Conservation (phyloP, 495 filamentous ascomycete genomes). For the Clohesyomyces aquaticus region DNA sequence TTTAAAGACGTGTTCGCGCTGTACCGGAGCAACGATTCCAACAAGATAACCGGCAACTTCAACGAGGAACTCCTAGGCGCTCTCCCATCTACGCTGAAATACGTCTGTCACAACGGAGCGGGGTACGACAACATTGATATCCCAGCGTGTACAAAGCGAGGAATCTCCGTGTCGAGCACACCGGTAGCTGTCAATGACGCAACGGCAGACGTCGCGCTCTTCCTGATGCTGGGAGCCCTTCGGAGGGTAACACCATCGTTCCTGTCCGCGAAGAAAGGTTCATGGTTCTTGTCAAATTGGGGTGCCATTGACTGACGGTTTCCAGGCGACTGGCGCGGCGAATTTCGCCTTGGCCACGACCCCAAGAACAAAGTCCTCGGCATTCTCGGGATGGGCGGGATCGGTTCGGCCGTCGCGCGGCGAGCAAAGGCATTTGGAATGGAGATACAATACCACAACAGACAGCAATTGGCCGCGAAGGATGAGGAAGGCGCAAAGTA, state of each 20-base stretch:
- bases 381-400: conserved; percentile 88
- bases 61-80: conserved; percentile 43
- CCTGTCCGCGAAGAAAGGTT: conserved; percentile 62
- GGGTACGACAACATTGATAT: conserved; percentile 50
- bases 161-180: conserved; percentile 43
- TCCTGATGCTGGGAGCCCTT: conserved; percentile 48
- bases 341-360: conserved; percentile 51
- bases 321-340: conserved; percentile 52
- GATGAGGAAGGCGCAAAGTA: conserved; percentile 46
- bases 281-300: background rate
- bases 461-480: conserved; percentile 35
- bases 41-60: conserved; percentile 45
- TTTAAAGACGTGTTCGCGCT: conserved; percentile 44
- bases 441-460: conserved; percentile 50
- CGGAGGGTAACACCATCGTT: conserved; percentile 64
- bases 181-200: conserved; percentile 48
- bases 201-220: conserved; percentile 47
- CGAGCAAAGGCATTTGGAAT: conserved; percentile 48
- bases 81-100: conserved; percentile 42
- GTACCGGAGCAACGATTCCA: conserved; percentile 48
- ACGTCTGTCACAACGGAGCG: conserved; percentile 47
- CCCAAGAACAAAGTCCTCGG: conserved; percentile 47
- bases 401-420: conserved; percentile 58
- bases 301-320: background rate
- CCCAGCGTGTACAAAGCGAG: conserved; percentile 42